A percentile compares a stretch with the other conserved stretches of the same genome.
phyloP scores from a whole-genome alignment of 2,329 filamentous ascomycete genomes.

The Ophiocordyceps camponoti-saundersi region DNA sequence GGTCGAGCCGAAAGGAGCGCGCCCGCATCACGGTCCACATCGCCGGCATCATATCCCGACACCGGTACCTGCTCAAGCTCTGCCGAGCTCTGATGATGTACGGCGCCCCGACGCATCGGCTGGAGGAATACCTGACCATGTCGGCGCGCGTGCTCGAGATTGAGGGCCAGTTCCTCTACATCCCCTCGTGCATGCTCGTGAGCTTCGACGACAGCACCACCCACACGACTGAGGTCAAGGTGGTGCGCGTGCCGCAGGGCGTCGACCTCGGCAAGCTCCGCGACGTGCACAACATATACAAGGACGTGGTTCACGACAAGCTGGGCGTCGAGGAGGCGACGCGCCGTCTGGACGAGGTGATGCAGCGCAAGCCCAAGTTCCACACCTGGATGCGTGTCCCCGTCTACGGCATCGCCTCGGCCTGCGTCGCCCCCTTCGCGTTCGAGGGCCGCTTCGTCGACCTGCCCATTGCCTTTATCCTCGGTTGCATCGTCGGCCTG shows the following conservation, averaged over 20 bases:
- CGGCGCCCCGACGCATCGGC: conserved; percentile 75
- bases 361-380: conserved; percentile 27
- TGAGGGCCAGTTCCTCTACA: conserved; percentile 75
- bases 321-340: conserved; percentile 56
- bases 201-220: conserved; percentile 64
- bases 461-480: conserved; percentile 57
- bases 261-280: conserved; percentile 58
- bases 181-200: conserved; percentile 87
- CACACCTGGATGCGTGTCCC: conserved; percentile 38
- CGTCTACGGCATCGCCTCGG: conserved; percentile 61
- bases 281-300: conserved; percentile 64
- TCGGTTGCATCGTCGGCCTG: conserved; percentile 57
- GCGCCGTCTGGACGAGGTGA: conserved; percentile 38
- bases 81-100: conserved; percentile 80
- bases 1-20: conserved; percentile 19
- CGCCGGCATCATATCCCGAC: conserved; percentile 55
- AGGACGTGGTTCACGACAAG: conserved; percentile 66
- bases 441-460: conserved; percentile 65
- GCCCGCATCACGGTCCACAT: conserved; percentile 38
- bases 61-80: conserved; percentile 69
- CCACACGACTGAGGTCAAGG: conserved; percentile 66
- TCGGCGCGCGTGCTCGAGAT: conserved; percentile 78
- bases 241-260: conserved; percentile 51
- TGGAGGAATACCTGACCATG: conserved; percentile 88
- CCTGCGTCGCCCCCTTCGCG: conserved; percentile 61